phyloP scores from a whole-genome alignment of 192 early-diverging fungal genomes.

The Radiomyces spectabilis region DNA sequence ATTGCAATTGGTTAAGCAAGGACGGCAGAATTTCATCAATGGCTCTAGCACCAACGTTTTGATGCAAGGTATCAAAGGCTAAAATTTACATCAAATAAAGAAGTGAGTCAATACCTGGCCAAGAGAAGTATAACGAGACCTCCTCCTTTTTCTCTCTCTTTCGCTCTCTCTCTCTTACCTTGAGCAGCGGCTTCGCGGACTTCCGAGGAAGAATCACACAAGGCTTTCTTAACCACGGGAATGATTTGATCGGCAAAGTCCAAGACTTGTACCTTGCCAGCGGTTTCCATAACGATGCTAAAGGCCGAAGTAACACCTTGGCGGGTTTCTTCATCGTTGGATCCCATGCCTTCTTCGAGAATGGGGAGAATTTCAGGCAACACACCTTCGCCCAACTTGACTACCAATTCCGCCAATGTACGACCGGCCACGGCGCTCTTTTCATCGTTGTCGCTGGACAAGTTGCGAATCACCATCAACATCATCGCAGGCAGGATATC shows the following conservation, averaged over 20 bases:
- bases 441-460: slow-evolving; percentile 70
- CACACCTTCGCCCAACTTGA: slow-evolving; percentile 89
- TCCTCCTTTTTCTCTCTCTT: not conserved
- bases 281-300: slow-evolving; percentile 84
- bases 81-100: slow-evolving; percentile 9
- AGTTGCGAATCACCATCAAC: slow-evolving; percentile 76
- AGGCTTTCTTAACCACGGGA: slow-evolving; percentile 72
- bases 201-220: slow-evolving; percentile 76
- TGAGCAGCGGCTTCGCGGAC: slow-evolving; percentile 93
- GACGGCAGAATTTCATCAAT: slow-evolving; percentile 92
- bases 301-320: slow-evolving; percentile 93
- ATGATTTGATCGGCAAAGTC: slow-evolving; percentile 85
- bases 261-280: slow-evolving; percentile 69
- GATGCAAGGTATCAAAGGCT: slow-evolving; percentile 91
- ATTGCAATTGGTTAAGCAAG: slow-evolving; percentile 70
- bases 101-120: not conserved
- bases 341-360: slow-evolving; percentile 73
- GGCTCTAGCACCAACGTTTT: slow-evolving; percentile 82
- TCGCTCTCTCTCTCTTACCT: slow-evolving; percentile 9
- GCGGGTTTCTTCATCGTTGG: slow-evolving; percentile 58
- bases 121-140: not conserved
- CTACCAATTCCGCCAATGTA: slow-evolving; percentile 89
- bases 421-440: slow-evolving; percentile 82
- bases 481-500: slow-evolving; percentile 90
- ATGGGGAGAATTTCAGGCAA: slow-evolving; percentile 86